phyloP scores from a whole-genome alignment of 164 flowering plant genomes.

The Kalanchoe fedtschenkoi region DNA sequence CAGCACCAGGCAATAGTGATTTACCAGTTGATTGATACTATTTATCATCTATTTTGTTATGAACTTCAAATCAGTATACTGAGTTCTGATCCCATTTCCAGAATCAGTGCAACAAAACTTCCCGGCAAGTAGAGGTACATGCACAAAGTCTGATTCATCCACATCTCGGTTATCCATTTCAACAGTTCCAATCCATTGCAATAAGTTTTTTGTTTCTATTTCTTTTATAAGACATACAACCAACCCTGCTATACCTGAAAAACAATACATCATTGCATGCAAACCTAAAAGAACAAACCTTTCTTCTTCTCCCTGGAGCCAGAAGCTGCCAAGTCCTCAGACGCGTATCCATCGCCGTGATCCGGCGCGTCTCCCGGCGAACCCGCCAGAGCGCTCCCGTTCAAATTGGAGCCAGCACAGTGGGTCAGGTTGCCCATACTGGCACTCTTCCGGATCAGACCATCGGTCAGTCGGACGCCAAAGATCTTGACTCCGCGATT shows the following conservation, averaged over 20 bases:
- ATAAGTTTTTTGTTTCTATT: too few relatives aligned
- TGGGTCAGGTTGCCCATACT: slow-evolving; percentile 83
- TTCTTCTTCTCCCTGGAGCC: slow-evolving; percentile 84
- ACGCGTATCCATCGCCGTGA: slow-evolving; percentile 65
- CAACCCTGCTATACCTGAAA: too few relatives aligned
- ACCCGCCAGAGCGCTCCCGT: slow-evolving; percentile 14
- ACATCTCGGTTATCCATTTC: background rate
- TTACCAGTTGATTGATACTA: too few relatives aligned
- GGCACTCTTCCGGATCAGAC: slow-evolving; percentile 82
- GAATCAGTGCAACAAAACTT: too few relatives aligned
- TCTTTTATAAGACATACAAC: too few relatives aligned
- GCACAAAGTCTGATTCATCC: background rate
- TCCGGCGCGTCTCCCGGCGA: slow-evolving; percentile 60
- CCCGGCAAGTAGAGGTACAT: too few relatives aligned
- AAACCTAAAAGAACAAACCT: slow-evolving; percentile 43
- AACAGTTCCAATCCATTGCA: background rate
- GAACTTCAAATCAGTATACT: too few relatives aligned
- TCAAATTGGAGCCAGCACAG: slow-evolving; percentile 13
- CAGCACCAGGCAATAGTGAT: too few relatives aligned
- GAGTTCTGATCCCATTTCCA: too few relatives aligned
- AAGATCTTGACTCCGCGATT: slow-evolving; percentile 81
- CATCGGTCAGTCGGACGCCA: slow-evolving; percentile 79
- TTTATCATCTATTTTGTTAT: too few relatives aligned
- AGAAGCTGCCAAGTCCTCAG: slow-evolving; percentile 79
- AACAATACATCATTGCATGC: background rate